A percentile compares a stretch with the other conserved stretches of the same genome.
Evolutionary conservation across 805 yeast genomes (phyloP).

Genomic region (Spathaspora sp.): DNA sequence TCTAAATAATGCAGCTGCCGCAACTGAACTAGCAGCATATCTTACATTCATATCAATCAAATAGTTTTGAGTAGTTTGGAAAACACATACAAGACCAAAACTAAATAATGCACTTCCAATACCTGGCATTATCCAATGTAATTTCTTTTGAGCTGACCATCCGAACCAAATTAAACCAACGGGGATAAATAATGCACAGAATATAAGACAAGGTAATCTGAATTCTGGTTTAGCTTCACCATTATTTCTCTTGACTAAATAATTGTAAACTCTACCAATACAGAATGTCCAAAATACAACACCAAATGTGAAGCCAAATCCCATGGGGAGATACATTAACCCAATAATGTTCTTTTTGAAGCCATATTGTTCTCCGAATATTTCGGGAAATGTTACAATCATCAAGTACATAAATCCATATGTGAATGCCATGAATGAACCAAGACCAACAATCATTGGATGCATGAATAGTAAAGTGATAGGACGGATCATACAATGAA

Average conservation of each 20-base stretch:
- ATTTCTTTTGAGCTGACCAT: conserved; percentile 33
- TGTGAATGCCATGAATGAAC: conserved; percentile 39
- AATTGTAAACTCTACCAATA: conserved; percentile 22
- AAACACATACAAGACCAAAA: conserved; percentile 33
- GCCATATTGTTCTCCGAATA: conserved; percentile 28
- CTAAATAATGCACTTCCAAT: conserved; percentile 36
- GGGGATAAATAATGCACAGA: conserved; percentile 30
- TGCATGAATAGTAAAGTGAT: conserved; percentile 28
- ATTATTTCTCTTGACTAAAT: conserved; percentile 21
- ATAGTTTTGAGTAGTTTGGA: conserved; percentile 35
- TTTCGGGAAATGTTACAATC: conserved; percentile 36
- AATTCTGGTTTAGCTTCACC: conserved; percentile 36
- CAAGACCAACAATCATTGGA: conserved; percentile 38
- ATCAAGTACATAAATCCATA: conserved; percentile 41
- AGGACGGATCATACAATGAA: conserved; percentile 27
- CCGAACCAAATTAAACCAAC: conserved; percentile 38
- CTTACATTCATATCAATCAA: conserved; percentile 35
- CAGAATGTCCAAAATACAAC: conserved; percentile 26
- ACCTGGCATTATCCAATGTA: conserved; percentile 38
- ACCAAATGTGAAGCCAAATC: conserved; percentile 32
- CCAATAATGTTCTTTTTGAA: conserved; percentile 27
- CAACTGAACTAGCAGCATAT: conserved; percentile 37
- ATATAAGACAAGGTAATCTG: conserved; percentile 34
- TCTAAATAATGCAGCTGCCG: conserved; percentile 41
- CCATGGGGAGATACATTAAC: conserved; percentile 38